phyloP scores from a whole-genome alignment of 1,284 basidiomycete genomes.

The Leccinum olivaceoglutinosum region DNA sequence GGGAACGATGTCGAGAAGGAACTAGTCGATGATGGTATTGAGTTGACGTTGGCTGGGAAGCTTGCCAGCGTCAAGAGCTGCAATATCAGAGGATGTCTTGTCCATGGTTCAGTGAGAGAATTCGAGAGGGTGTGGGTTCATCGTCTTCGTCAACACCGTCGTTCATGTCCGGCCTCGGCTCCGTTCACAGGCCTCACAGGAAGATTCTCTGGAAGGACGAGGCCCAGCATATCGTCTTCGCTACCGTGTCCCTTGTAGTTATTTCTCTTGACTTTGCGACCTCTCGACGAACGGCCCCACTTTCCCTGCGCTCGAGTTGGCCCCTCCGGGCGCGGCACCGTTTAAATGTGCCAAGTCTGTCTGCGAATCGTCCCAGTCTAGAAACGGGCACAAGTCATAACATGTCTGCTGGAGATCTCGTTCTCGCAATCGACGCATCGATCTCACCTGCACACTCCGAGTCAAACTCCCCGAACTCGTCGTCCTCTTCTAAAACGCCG shows the following conservation, averaged over 20 bases:
- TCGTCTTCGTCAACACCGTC: no score
- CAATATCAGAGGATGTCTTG: constrained; percentile 49
- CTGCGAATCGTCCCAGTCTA: no score
- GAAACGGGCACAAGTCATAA: no score
- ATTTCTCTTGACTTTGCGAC: constrained; percentile 42
- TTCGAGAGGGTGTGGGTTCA: no score
- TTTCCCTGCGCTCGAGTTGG: constrained; percentile 11
- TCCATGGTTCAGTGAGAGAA: constrained; percentile 34
- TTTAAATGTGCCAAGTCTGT: no score
- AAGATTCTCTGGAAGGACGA: no score
- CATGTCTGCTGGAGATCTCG: no score
- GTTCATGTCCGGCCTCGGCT: no score
- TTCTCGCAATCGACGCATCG: constrained; percentile 18
- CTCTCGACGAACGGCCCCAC: constrained; percentile 35
- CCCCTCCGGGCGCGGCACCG: no score
- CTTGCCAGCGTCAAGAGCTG: constrained; percentile 61
- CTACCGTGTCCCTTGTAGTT: constrained; percentile 42
- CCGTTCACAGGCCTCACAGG: no score
- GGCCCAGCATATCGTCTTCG: constrained; percentile 27
- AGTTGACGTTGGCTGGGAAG: constrained; percentile 54
- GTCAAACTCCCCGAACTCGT: constrained; percentile 82
- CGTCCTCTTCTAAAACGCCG: constrained; percentile 77
- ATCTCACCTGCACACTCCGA: constrained; percentile 60
- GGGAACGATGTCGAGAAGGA: constrained; percentile 43
- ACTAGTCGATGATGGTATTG: constrained; percentile 44